phyloP scores from a whole-genome alignment of 139 green algal species.

The Mychonastes homosphaera region DNA sequence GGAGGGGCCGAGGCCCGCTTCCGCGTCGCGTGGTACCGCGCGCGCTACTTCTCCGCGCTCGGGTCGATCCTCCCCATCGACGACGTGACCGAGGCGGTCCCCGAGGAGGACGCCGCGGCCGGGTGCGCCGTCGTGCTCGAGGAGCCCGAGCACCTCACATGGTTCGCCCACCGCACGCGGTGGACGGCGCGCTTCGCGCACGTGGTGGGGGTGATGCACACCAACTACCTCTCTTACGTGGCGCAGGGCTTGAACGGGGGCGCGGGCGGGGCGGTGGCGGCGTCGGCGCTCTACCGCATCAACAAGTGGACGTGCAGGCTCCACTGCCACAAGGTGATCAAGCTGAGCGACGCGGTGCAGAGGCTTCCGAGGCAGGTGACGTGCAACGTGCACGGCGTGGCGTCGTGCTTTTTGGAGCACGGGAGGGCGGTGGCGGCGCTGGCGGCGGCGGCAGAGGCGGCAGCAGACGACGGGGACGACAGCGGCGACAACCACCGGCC shows the following conservation, averaged over 20 bases:
- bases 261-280: constrained; percentile 41
- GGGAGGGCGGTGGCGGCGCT: constrained; percentile 25
- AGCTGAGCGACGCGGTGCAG: constrained; percentile 95
- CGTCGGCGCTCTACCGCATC: constrained; percentile 27
- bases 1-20: constrained; percentile 50
- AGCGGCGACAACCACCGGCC: too few species aligned
- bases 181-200: constrained; percentile 89
- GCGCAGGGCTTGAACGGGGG: constrained; percentile 37
- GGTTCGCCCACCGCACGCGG: constrained; percentile 78
- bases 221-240: constrained; percentile 94
- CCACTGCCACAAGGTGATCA: constrained; percentile 85
- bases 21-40: constrained; percentile 71
- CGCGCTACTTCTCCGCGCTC: constrained; percentile 50
- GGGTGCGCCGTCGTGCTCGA: constrained; percentile 82
- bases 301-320: constrained; percentile 66
- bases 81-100: constrained; percentile 74
- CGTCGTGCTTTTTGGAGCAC: constrained; percentile 68
- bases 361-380: constrained; percentile 55
- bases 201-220: constrained; percentile 90
- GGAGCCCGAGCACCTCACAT: constrained; percentile 92
- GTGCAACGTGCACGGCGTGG: constrained; percentile 76
- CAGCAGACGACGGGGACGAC: too few species aligned
- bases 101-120: constrained; percentile 41
- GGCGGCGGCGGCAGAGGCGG: too few species aligned
- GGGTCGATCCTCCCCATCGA: constrained; percentile 80